phyloP scores from a whole-genome alignment of 1,284 basidiomycete species.

The Ceratobasidium sp. region DNA sequence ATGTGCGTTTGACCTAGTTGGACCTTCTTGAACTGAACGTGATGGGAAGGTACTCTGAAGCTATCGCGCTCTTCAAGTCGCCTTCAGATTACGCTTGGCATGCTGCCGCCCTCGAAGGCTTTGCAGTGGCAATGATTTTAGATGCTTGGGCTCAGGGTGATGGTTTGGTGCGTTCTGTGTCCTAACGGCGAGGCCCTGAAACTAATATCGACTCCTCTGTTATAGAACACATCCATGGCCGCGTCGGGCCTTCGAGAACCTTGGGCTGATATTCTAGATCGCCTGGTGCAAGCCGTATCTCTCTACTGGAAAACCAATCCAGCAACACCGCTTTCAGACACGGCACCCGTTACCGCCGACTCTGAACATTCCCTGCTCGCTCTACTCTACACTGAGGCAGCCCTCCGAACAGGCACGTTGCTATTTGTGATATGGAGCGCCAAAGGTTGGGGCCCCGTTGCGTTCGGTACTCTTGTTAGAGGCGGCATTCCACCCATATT shows the following conservation, averaged over 20 bases:
- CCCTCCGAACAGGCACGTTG: constrained; percentile 77
- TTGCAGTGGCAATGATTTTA: constrained; percentile 81
- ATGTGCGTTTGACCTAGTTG: constrained; percentile 52
- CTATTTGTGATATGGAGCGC: constrained; percentile 85
- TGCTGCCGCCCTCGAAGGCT: constrained; percentile 85
- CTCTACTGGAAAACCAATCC: constrained; percentile 72
- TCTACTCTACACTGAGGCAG: constrained; percentile 74
- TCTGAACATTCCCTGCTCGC: constrained; percentile 71
- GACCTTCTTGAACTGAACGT: constrained; percentile 40
- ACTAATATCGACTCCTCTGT: constrained; percentile 51
- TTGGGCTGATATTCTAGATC: constrained; percentile 78
- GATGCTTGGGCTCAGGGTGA: constrained; percentile 86
- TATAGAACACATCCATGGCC: constrained; percentile 62
- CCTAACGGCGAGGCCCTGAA: constrained; percentile 30
- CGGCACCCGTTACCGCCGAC: constrained; percentile 62
- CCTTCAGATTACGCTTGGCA: constrained; percentile 88
- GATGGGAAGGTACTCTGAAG: constrained; percentile 81
- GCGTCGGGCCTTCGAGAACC: constrained; percentile 66
- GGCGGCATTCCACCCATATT: constrained; percentile 70
- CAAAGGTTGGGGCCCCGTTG: constrained; percentile 87
- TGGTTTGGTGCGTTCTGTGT: constrained; percentile 70
- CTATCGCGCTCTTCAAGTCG: constrained; percentile 77
- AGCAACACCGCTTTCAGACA: constrained; percentile 32
- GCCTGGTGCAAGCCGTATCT: constrained; percentile 72
- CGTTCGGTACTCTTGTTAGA: constrained; percentile 81